A percentile compares a stretch with the other conserved stretches of the same genome.
Evolutionary conservation across 1,284 basidiomycete species (phyloP).

Genomic region (Sporisorium reilianum): DNA sequence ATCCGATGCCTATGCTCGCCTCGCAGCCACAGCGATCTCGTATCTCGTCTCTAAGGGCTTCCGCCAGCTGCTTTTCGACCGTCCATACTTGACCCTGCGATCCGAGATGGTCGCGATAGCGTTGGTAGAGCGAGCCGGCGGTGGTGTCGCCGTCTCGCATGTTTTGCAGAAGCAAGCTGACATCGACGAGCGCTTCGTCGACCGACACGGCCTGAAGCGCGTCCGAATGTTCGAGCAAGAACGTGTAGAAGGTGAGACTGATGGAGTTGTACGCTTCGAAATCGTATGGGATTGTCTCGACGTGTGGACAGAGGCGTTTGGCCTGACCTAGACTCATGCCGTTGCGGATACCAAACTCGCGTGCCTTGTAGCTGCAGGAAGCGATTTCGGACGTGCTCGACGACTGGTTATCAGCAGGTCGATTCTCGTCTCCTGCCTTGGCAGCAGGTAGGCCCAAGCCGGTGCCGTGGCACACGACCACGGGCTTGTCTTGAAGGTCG

Average conservation of each 20-base stretch:
- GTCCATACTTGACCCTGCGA: slow-evolving; percentile 51
- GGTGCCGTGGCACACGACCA: slow-evolving; percentile 90
- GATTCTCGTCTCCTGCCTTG: slow-evolving; percentile 28
- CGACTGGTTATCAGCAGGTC: slow-evolving; percentile 36
- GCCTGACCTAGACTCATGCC: slow-evolving; percentile 83
- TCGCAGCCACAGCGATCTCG: slow-evolving; percentile 83
- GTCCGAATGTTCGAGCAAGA: slow-evolving; percentile 88
- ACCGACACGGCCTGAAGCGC: slow-evolving; percentile 95
- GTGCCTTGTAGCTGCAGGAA: slow-evolving; percentile 91
- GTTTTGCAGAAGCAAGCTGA: slow-evolving; percentile 76
- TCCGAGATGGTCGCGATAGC: slow-evolving; percentile 34
- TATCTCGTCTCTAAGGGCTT: slow-evolving; percentile 82
- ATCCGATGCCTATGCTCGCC: slow-evolving; percentile 83
- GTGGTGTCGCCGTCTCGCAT: slow-evolving; percentile 44
- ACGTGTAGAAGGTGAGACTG: slow-evolving; percentile 89
- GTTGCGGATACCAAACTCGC: slow-evolving; percentile 86
- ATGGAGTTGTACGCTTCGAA: slow-evolving; percentile 74
- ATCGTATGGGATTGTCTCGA: slow-evolving; percentile 89
- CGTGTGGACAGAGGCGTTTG: slow-evolving; percentile 55
- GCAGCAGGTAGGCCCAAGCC: slow-evolving; percentile 29
- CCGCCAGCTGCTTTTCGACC: slow-evolving; percentile 74
- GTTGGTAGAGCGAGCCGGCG: slow-evolving; percentile 23
- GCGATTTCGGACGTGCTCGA: slow-evolving; percentile 79
- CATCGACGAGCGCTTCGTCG: slow-evolving; percentile 93
- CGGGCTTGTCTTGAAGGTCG: slow-evolving; percentile 73